These are phyloP conservation scores for Trypanosoma caninum DNA, from an alignment of 208 protist species.

Conservation along the genomic window DNA sequence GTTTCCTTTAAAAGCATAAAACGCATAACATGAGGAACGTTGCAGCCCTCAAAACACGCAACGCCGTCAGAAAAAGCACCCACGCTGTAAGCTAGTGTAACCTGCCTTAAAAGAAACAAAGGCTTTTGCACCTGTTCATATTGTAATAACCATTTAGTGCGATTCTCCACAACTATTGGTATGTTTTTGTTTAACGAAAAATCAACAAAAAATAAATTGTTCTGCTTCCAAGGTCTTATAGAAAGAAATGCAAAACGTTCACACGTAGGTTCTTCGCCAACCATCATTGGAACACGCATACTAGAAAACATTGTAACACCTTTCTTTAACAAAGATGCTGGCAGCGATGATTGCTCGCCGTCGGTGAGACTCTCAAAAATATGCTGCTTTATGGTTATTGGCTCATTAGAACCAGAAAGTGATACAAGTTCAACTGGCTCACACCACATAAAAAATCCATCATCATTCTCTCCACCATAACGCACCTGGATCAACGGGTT, in stretches of 20 bases:
- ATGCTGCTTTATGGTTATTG: constrained; percentile 36
- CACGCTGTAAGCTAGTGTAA: constrained; percentile 15
- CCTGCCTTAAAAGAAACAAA: not conserved
- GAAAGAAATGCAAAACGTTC: constrained; percentile 40
- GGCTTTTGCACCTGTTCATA: constrained; percentile 25
- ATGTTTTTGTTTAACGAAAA: constrained; percentile 15
- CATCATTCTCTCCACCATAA: constrained; percentile 7
- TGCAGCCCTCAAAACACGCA: constrained; percentile 21
- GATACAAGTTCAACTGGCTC: constrained; percentile 35
- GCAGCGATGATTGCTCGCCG: not conserved
- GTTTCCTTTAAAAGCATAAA: constrained; percentile 16
- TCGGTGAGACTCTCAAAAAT: not conserved
- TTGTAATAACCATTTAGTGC: constrained; percentile 32
- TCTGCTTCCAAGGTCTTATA: constrained; percentile 14
- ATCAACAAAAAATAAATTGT: constrained; percentile 21
- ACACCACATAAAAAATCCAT: constrained; percentile 34
- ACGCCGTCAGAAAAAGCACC: constrained; percentile 26
- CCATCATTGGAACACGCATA: constrained; percentile 8
- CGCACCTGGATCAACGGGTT: constrained; percentile 26
- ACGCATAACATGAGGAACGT: constrained; percentile 6
- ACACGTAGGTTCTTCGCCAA: not conserved
- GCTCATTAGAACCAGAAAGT: constrained; percentile 30
- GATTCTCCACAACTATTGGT: constrained; percentile 47
- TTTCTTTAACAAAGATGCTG: not conserved
- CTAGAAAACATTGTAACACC: constrained; percentile 17